Base-by-base conservation (phyloP, 2,329 filamentous ascomycete species). In the Cercospora sojina region DNA sequence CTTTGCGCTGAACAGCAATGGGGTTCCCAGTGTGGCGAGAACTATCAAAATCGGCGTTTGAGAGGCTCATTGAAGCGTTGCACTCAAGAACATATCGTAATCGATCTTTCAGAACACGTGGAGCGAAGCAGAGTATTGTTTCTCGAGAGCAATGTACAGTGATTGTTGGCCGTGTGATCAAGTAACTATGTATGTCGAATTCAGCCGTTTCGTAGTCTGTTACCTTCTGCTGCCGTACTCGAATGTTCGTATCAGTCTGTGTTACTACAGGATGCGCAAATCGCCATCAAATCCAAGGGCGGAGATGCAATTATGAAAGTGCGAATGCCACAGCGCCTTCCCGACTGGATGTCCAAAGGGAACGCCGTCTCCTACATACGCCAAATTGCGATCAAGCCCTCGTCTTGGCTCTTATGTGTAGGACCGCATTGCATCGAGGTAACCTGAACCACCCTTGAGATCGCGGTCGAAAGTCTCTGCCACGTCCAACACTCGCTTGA, bases 381-480 rank as follows among this genome's bases (percentile, higher is more conserved):
- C 32, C 20, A 13, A 27, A 43, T 8, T 25, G 31, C 20, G 13
- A 43, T n/a, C 20, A n/a, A 25, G 10, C n/a, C 31, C 23, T 56
- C 20, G 20, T 13, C 6, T 56, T 32, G 27, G 25, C 20, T n/a
- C 13, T 62, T 32, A 64, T 32, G 86, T 89, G 72, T 95, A 95
- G 74, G 89, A 91, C 70, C 90, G 85, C 92, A 95, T 94, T 0
- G 91, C 91, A 76, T 95, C 92, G 71, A 91, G 82, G 72, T 92
- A 96, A 0, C 92, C 92, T 0, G 86, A 84, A 0, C 92, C 92
- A 5, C 92, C 93, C 76, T 90, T 92, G 59, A 97, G 82, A 76
- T 97, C 92, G 31, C 88, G 85, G 70, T 94, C 91, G 77, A 97
- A 97, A 38, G 87, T 90, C 77, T 91, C 88, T 25, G 90, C 89